phyloP scores from a whole-genome alignment of 2,329 filamentous ascomycete species.

The Botryotinia narcissicola region DNA sequence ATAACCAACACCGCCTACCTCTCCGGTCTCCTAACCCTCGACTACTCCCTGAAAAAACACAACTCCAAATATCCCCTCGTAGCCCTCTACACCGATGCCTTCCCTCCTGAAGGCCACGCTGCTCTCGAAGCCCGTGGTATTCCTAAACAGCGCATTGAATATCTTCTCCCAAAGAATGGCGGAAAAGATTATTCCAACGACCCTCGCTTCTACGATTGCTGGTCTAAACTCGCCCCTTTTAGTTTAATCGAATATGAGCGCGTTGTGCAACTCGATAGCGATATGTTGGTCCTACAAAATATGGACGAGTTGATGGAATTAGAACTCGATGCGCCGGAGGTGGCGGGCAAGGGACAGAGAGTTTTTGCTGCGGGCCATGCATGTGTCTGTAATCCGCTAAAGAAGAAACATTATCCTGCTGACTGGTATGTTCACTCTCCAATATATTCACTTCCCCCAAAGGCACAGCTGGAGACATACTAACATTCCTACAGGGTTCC shows the following conservation, averaged over 20 bases:
- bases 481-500: slow-evolving; percentile 42
- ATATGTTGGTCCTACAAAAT: slow-evolving; percentile 80
- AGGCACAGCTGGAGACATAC: background rate
- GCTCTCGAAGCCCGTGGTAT: slow-evolving; percentile 71
- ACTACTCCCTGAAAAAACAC: slow-evolving; percentile 68
- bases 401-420: slow-evolving; percentile 73
- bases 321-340: slow-evolving; percentile 58
- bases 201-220: slow-evolving; percentile 84
- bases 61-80: slow-evolving; percentile 73
- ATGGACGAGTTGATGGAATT: slow-evolving; percentile 95
- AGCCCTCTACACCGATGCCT: slow-evolving; percentile 76
- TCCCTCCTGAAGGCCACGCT: slow-evolving; percentile 64
- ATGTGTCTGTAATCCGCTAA: slow-evolving; percentile 80
- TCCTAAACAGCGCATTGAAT: slow-evolving; percentile 65
- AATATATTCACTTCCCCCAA: background rate
- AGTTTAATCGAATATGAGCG: slow-evolving; percentile 72
- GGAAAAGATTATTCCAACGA: slow-evolving; percentile 69
- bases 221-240: slow-evolving; percentile 82
- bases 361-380: slow-evolving; percentile 84
- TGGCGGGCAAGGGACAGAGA: slow-evolving; percentile 50
- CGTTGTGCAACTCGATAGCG: slow-evolving; percentile 80
- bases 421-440: slow-evolving; percentile 55
- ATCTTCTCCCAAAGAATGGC: slow-evolving; percentile 64
- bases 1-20: slow-evolving; percentile 85
- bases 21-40: slow-evolving; percentile 76